These are phyloP conservation scores for Clavispora carvajalis DNA, from an alignment of 805 yeast genomes.

Conservation along the genomic window DNA sequence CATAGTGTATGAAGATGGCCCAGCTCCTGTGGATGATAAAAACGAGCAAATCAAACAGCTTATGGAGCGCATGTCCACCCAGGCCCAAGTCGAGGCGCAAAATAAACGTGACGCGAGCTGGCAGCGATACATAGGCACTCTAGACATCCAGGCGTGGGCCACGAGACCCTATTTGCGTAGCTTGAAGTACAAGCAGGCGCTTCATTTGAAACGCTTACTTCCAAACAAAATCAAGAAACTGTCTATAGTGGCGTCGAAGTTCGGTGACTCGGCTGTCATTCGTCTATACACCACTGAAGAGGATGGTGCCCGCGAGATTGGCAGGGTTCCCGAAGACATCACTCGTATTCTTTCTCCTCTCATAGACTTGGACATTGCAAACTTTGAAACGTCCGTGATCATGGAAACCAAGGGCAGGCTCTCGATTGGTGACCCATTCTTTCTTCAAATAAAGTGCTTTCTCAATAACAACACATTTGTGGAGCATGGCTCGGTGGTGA, in stretches of 20 bases:
- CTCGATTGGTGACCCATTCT: slow-evolving; percentile 72
- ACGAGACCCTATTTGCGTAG: slow-evolving; percentile 56
- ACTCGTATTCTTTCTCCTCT: slow-evolving; percentile 66
- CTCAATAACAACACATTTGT: slow-evolving; percentile 39
- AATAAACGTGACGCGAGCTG: slow-evolving; percentile 14
- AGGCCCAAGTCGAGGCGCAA: slow-evolving; percentile 6
- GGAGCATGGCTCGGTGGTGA: slow-evolving; percentile 6
- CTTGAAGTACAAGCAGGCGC: slow-evolving; percentile 39
- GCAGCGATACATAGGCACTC: slow-evolving; percentile 51
- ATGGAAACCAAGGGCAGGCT: slow-evolving; percentile 50
- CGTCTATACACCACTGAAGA: slow-evolving; percentile 24
- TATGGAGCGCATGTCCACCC: slow-evolving; percentile 7
- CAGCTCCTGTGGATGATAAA: background rate
- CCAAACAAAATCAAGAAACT: slow-evolving; percentile 20
- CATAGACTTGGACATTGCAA: slow-evolving; percentile 48
- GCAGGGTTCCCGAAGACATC: slow-evolving; percentile 66
- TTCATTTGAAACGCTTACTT: slow-evolving; percentile 33
- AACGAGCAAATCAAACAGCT: slow-evolving; percentile 7
- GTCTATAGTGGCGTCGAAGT: slow-evolving; percentile 14
- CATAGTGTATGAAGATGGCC: slow-evolving; percentile 2
- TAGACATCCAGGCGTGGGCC: slow-evolving; percentile 64
- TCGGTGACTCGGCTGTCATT: slow-evolving; percentile 28
- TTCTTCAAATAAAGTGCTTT: slow-evolving; percentile 64
- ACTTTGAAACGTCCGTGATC: slow-evolving; percentile 53
- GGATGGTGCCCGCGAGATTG: slow-evolving; percentile 55